Evolutionary conservation across 2,329 filamentous ascomycete species (phyloP), one percentile per base, ranked within the genome.

Genomic region (Botryotinia convoluta): DNA sequence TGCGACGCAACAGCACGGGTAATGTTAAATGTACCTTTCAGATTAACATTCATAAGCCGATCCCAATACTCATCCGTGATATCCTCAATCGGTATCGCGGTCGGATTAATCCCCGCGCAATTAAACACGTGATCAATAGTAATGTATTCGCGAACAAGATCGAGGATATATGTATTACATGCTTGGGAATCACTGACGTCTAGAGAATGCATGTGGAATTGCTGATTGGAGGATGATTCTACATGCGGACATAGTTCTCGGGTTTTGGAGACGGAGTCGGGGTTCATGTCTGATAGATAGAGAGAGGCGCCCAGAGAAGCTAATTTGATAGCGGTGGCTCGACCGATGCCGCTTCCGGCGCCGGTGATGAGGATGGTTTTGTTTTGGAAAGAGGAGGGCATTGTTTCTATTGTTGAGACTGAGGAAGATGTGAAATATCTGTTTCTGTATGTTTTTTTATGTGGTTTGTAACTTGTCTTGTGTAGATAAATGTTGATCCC

Each of bases 41-140:
- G 75, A 73, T 87, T 87, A 0, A 82, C 83, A 70, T 82, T 81
- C 35, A 87, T 79, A 12, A 87, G 79, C 62, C 81, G 83, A 74
- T 85, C 82, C 79, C 83, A 86, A 76, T 86, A 87, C 18, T 80
- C 84, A 72, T 88, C 84, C 3, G 81, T 81, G 1, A 83, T 83
- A 7, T 82, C 79, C 45, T 81, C 81, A 42, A 85, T 81, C 4
- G 82, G 78, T 37, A 83, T 79, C 1, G 79, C 78, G 0, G 83
- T 85, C 2, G 85, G 85, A 74, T 87, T 87, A n/a, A 86, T 80
- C 48, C 85, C 85, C 10, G 82, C 81, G 72, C 85, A 85, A 75
- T 83, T 83, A 77, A 84, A 84, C 7, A 84, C 79, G 67, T 81
- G 79, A 76, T 83, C 10, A 8, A 70, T 61, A 3, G 54, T 44